Evolutionary conservation across 2,329 filamentous ascomycete genomes (phyloP).

Genomic region (Penicillium oxalicum): DNA sequence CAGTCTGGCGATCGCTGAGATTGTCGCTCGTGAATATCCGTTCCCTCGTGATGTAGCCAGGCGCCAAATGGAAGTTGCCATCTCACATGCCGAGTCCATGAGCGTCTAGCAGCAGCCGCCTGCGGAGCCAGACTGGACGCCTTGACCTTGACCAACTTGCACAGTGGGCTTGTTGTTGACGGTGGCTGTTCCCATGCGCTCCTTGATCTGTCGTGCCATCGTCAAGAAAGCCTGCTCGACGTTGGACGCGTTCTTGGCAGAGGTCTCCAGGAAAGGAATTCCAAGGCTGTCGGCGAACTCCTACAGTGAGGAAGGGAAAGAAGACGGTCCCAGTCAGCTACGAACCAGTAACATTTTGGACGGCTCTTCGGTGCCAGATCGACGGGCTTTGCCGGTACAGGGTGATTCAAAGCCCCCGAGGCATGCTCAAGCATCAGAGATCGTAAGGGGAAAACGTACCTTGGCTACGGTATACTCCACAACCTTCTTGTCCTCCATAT

Average conservation of each 20-base stretch:
- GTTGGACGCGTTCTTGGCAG: conserved; percentile 98
- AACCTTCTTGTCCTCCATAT: conserved; percentile 99
- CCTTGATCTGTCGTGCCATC: conserved; percentile 99
- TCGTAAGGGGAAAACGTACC: conserved; percentile 51
- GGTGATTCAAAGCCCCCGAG: neutral
- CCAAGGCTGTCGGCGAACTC: conserved; percentile 98
- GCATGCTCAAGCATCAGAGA: neutral
- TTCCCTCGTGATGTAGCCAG: conserved; percentile 21
- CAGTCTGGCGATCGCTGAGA: conserved; percentile 12
- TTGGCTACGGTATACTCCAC: conserved; percentile 99
- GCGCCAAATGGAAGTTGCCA: conserved; percentile 23
- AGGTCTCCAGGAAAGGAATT: conserved; percentile 99
- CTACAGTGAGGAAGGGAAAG: conserved; percentile 45
- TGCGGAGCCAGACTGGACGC: conserved; percentile 79
- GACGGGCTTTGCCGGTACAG: neutral
- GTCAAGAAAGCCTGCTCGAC: conserved; percentile 99
- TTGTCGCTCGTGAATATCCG: conserved; percentile 14
- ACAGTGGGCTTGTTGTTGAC: conserved; percentile 99
- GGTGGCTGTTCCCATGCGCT: conserved; percentile 95
- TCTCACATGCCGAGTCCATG: conserved; percentile 6
- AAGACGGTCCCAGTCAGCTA: conserved; percentile 8
- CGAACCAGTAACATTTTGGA: neutral
- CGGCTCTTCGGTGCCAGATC: neutral
- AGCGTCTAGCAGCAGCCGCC: conserved; percentile 79
- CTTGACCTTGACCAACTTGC: conserved; percentile 89